These are phyloP conservation scores for Metarhizium robertsii DNA, from an alignment of 2,329 filamentous ascomycete species.

Conservation along the genomic window DNA sequence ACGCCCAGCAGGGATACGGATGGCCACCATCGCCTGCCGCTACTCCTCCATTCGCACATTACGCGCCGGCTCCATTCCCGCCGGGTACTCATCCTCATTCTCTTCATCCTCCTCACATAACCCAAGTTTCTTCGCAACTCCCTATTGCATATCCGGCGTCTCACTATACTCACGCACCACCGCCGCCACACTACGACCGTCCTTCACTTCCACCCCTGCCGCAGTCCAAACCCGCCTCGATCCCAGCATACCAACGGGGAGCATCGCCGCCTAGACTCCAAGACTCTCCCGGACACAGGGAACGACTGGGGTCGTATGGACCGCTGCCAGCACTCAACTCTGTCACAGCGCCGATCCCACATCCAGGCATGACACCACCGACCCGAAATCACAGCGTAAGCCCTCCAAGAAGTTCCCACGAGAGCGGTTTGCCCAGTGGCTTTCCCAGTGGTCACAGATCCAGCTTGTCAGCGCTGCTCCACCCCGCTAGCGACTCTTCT, in stretches of 20 bases:
- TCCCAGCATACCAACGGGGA: conserved; percentile 22
- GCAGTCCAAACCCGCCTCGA: conserved; percentile 17
- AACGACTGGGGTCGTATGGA: conserved; percentile 33
- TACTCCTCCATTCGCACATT: conserved; percentile 44
- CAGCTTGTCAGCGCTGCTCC: conserved; percentile 40
- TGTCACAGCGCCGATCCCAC: conserved; percentile 13
- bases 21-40: conserved; percentile 49
- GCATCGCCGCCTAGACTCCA: conserved; percentile 24
- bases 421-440: conserved; percentile 15
- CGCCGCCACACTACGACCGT: conserved; percentile 20
- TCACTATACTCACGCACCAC: conserved; percentile 13
- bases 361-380: conserved; percentile 28
- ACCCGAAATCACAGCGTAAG: conserved; percentile 38
- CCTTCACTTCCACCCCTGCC: conserved; percentile 28
- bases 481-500: conserved; percentile 39
- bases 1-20: conserved; percentile 34
- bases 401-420: conserved; percentile 33
- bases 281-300: conserved; percentile 35
- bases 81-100: conserved; percentile 15
- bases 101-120: conserved; percentile 16
- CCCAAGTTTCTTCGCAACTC: conserved; percentile 18
- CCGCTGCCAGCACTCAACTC: conserved; percentile 32
- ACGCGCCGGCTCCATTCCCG: conserved; percentile 28
- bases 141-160: conserved; percentile 19
- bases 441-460: conserved; percentile 25